A percentile compares a stretch with the other conserved stretches of the same genome.
These are phyloP conservation scores for Fusarium goolgardi DNA, from an alignment of 2,329 filamentous ascomycete genomes.

Conservation along the genomic window DNA sequence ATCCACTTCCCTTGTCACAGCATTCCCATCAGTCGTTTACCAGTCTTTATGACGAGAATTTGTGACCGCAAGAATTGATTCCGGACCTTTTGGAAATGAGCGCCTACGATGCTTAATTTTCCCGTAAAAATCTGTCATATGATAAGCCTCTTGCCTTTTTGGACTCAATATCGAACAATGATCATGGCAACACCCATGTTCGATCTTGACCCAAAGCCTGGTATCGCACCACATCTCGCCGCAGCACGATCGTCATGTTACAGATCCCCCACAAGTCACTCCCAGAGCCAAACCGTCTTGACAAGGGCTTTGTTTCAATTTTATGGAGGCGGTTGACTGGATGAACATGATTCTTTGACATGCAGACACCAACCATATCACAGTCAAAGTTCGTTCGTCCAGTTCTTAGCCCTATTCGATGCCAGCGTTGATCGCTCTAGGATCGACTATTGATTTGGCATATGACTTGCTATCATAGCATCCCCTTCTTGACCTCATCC, in stretches of 20 bases:
- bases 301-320: slow-evolving; percentile 40
- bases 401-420: slow-evolving; percentile 19
- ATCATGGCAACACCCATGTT: slow-evolving; percentile 34
- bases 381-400: slow-evolving; percentile 23
- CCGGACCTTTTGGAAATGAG: slow-evolving; percentile 7
- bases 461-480: slow-evolving; percentile 70
- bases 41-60: slow-evolving; percentile 4
- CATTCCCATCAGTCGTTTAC: slow-evolving; percentile 12
- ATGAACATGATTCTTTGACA: slow-evolving; percentile 14
- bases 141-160: slow-evolving; percentile 17
- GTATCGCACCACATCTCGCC: slow-evolving; percentile 44
- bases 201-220: slow-evolving; percentile 29
- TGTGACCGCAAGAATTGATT: slow-evolving; percentile 6
- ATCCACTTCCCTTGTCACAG: slow-evolving; percentile 19
- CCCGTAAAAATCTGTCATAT: slow-evolving; percentile 7
- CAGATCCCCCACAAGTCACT: slow-evolving; percentile 31
- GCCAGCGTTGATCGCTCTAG: slow-evolving; percentile 8
- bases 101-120: slow-evolving; percentile 6
- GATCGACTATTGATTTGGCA: slow-evolving; percentile 17
- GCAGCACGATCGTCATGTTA: slow-evolving; percentile 24
- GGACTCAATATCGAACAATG: slow-evolving; percentile 40
- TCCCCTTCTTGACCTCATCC: slow-evolving; percentile 89
- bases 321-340: slow-evolving; percentile 17
- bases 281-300: background rate
- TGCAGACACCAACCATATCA: slow-evolving; percentile 39